Evolutionary conservation across 139 green algal genomes (phyloP).

Genomic region (Closterium sp.): DNA sequence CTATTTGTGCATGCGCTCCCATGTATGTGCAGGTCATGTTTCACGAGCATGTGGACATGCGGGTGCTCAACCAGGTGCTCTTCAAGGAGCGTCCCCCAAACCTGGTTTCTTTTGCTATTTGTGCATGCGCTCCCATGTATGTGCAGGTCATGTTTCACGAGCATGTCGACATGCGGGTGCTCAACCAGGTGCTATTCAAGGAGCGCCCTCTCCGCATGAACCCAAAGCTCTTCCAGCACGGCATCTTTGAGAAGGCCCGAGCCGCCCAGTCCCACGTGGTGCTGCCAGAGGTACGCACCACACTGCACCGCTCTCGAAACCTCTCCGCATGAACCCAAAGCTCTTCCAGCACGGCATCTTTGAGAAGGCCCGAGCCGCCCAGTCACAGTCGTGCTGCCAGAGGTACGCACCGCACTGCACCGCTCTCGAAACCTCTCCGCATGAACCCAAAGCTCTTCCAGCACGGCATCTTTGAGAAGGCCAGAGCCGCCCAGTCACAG

Average conservation of each 20-base stretch:
- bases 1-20: too few relatives aligned
- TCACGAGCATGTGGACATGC: too few relatives aligned
- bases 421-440: slow-evolving; percentile 57
- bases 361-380: slow-evolving; percentile 61
- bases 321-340: slow-evolving; percentile 71
- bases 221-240: slow-evolving; percentile 79
- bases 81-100: too few relatives aligned
- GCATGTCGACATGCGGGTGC: slow-evolving; percentile 58
- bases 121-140: slow-evolving; percentile 63
- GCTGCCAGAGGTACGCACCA: slow-evolving; percentile 79
- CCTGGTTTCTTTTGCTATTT: slow-evolving; percentile 80
- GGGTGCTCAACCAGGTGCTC: too few relatives aligned
- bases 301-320: slow-evolving; percentile 65
- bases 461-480: slow-evolving; percentile 69
- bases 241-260: slow-evolving; percentile 67
- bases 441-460: slow-evolving; percentile 83
- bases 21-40: slow-evolving; percentile 70
- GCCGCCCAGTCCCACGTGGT: slow-evolving; percentile 72
- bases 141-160: slow-evolving; percentile 66
- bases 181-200: slow-evolving; percentile 37
- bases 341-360: slow-evolving; percentile 75
- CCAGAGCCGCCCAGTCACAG: slow-evolving; percentile 65
- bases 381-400: slow-evolving; percentile 82
- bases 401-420: slow-evolving; percentile 67
- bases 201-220: slow-evolving; percentile 61